Conservation (phyloP, 2,329 filamentous ascomycete species). For the Diaporthe citrichinensis region DNA sequence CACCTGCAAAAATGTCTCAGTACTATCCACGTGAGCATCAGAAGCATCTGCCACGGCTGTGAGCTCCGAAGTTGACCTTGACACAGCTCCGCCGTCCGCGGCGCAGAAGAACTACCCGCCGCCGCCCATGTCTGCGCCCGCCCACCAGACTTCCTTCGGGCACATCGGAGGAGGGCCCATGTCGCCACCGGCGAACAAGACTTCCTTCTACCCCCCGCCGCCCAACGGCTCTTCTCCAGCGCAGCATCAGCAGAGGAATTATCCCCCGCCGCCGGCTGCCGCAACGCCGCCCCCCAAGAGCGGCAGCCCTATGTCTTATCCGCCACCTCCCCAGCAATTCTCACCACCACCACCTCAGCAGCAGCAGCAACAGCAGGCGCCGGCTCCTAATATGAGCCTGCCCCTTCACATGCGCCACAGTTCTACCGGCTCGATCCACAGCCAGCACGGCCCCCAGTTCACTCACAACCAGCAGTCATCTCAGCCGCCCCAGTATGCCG, state of each 20-base stretch:
- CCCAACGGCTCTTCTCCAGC: slow-evolving; percentile 43
- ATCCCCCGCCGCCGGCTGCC: slow-evolving; percentile 53
- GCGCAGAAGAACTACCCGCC: slow-evolving; percentile 52
- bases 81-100: slow-evolving; percentile 45
- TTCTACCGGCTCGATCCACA: slow-evolving; percentile 45
- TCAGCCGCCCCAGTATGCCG: slow-evolving; percentile 51
- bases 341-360: slow-evolving; percentile 45
- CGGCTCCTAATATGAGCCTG: slow-evolving; percentile 51
- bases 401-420: slow-evolving; percentile 54
- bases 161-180: slow-evolving; percentile 46
- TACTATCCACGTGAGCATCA: slow-evolving; percentile 47
- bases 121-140: slow-evolving; percentile 54
- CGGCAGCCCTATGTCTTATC: slow-evolving; percentile 49
- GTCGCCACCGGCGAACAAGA: slow-evolving; percentile 54
- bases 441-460: slow-evolving; percentile 41
- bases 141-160: slow-evolving; percentile 52
- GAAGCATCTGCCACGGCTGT: not conserved
- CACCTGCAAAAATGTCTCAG: slow-evolving; percentile 42
- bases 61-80: slow-evolving; percentile 33
- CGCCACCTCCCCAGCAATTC: slow-evolving; percentile 48
- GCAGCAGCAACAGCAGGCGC: slow-evolving; percentile 46
- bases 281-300: slow-evolving; percentile 51
- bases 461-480: slow-evolving; percentile 40
- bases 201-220: slow-evolving; percentile 53
- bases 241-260: slow-evolving; percentile 52